These are phyloP conservation scores for Penicillium sclerotigenum DNA, from an alignment of 2,329 filamentous ascomycete genomes.

Conservation along the genomic window DNA sequence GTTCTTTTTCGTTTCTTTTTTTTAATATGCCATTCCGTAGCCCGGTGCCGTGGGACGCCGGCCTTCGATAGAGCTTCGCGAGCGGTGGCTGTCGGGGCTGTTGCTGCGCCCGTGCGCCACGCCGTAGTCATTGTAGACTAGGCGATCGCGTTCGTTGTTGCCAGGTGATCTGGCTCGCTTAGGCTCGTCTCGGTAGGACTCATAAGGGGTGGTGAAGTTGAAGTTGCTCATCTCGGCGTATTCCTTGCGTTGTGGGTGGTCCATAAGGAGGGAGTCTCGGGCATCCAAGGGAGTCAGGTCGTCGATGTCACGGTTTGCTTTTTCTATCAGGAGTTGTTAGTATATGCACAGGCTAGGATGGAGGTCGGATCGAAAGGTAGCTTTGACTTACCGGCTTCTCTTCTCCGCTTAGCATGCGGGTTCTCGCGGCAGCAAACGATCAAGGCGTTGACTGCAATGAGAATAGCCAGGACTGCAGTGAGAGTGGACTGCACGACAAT, in stretches of 20 bases:
- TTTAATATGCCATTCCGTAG: slow-evolving; percentile 37
- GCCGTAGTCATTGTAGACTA: slow-evolving; percentile 32
- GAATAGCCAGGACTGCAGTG: slow-evolving; percentile 76
- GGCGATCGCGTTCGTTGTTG: slow-evolving; percentile 35
- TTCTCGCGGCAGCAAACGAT: slow-evolving; percentile 81
- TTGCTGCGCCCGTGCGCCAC: slow-evolving; percentile 28
- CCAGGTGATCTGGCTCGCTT: slow-evolving; percentile 27
- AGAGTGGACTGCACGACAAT: slow-evolving; percentile 86
- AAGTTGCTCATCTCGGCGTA: slow-evolving; percentile 40
- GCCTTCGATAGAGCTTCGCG: slow-evolving; percentile 33
- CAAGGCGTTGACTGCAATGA: slow-evolving; percentile 86
- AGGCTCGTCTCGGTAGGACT: slow-evolving; percentile 38
- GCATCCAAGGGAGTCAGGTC: slow-evolving; percentile 82
- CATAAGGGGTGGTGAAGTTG: slow-evolving; percentile 41
- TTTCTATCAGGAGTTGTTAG: slow-evolving; percentile 54
- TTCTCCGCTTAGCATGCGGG: slow-evolving; percentile 81
- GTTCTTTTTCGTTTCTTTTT: neutral
- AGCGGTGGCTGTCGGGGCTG: slow-evolving; percentile 24
- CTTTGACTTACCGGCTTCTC: slow-evolving; percentile 73
- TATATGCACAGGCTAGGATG: slow-evolving; percentile 18
- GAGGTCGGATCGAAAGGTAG: neutral
- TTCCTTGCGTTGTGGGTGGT: slow-evolving; percentile 47
- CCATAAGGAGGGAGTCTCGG: slow-evolving; percentile 66
- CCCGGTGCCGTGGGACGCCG: slow-evolving; percentile 29
- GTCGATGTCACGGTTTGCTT: slow-evolving; percentile 72